Conservation (phyloP, 257 asterid genomes). For the Marsdenia floribunda region DNA sequence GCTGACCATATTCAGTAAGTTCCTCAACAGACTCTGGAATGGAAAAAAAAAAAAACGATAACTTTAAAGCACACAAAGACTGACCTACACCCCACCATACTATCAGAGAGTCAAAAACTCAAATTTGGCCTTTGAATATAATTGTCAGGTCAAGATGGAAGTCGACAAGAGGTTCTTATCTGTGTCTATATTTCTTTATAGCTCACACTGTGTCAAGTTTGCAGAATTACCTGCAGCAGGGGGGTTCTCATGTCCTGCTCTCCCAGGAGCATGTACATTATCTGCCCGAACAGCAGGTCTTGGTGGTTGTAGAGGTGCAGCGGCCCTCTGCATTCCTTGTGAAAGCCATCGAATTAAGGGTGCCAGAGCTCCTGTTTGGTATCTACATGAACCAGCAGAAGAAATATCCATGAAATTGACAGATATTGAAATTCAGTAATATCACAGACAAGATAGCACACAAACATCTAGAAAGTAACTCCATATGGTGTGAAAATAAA, state of each 20-base stretch:
- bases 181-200: not conserved
- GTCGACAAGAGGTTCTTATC: not conserved
- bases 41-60: not conserved
- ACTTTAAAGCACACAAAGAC: not conserved
- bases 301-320: conserved; percentile 77
- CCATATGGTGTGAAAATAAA: not conserved
- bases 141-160: not conserved
- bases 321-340: conserved; percentile 92
- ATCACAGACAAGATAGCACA: not conserved
- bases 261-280: conserved; percentile 51
- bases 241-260: conserved; percentile 58
- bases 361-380: conserved; percentile 97
- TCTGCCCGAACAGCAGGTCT: conserved; percentile 64
- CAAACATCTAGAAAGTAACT: not conserved
- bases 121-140: not conserved
- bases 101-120: not conserved
- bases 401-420: not conserved
- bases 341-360: conserved; percentile 92
- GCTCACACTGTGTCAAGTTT: not conserved
- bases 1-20: not conserved
- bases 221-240: conserved; percentile 48
- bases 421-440: not conserved
- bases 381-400: conserved; percentile 42
- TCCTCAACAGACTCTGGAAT: not conserved
- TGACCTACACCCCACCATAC: not conserved